Conservation (phyloP, 2,329 filamentous ascomycete species). For the Arthroderma uncinatum region DNA sequence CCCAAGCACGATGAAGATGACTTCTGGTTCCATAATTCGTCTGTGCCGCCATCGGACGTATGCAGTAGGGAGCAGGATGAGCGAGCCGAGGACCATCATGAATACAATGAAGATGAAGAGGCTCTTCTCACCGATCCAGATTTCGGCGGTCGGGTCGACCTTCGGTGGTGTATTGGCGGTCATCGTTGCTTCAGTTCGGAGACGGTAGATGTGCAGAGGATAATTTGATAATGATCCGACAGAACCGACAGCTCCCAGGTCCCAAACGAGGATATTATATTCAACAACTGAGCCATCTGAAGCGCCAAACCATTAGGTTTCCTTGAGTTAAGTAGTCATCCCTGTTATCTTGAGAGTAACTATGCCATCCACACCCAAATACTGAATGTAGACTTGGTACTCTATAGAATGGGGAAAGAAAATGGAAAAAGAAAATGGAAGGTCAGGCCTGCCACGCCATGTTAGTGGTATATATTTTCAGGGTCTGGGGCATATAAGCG, state of each 20-base stretch:
- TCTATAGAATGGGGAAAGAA: not conserved
- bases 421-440: not conserved
- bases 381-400: not conserved
- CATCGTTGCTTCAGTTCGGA: not conserved
- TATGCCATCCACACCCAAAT: not conserved
- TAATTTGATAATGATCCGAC: not conserved
- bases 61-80: slow-evolving; percentile 7
- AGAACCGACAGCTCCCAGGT: not conserved
- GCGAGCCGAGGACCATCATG: slow-evolving; percentile 7
- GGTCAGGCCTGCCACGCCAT: not conserved
- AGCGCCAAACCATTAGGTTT: not conserved
- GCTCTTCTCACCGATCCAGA: slow-evolving; percentile 7
- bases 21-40: slow-evolving; percentile 6
- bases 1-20: slow-evolving; percentile 6
- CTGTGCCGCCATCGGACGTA: slow-evolving; percentile 9
- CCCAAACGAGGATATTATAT: not conserved
- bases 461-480: not conserved
- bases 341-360: not conserved
- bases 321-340: not conserved
- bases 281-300: not conserved
- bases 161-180: not conserved
- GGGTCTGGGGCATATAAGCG: not conserved
- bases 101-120: slow-evolving; percentile 8
- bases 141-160: not conserved
- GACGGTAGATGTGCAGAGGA: not conserved